Evolutionary conservation across 345 rosid genomes (phyloP).

Genomic region (Arabidopsis arenosa): DNA sequence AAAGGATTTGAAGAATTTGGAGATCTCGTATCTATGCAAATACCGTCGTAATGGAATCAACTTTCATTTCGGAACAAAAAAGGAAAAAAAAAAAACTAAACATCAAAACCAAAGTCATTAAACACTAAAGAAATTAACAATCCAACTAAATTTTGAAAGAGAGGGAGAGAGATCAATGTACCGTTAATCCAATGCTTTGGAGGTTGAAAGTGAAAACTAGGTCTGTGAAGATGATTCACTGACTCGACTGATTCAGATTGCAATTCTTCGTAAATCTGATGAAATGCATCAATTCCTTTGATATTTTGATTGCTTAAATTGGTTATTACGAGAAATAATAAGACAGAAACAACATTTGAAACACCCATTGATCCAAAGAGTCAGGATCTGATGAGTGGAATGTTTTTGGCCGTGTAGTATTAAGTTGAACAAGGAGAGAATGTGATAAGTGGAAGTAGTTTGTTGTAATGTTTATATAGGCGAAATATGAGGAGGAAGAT

Average conservation of each 20-base stretch:
- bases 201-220: slow-evolving; percentile 87
- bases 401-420: not conserved
- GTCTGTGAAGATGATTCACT: slow-evolving; percentile 55
- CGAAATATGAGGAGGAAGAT: slow-evolving; percentile 18
- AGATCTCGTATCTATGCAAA: not conserved
- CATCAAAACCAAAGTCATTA: slow-evolving; percentile 12
- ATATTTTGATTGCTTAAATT: slow-evolving; percentile 42
- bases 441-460: slow-evolving; percentile 22
- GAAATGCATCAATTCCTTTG: slow-evolving; percentile 50
- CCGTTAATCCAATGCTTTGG: slow-evolving; percentile 89
- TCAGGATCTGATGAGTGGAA: not conserved
- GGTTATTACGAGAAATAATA: slow-evolving; percentile 30
- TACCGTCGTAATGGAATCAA: not conserved
- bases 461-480: slow-evolving; percentile 31
- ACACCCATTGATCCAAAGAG: slow-evolving; percentile 24
- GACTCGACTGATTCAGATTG: slow-evolving; percentile 50
- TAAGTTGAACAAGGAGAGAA: slow-evolving; percentile 20
- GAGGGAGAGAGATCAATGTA: slow-evolving; percentile 36
- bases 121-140: not conserved
- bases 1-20: not conserved
- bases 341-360: slow-evolving; percentile 9
- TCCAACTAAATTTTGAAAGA: not conserved
- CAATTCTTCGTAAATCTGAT: slow-evolving; percentile 47
- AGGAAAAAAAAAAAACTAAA: not conserved
- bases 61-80: not conserved